Base-by-base conservation (phyloP, 2,329 filamentous ascomycete species). In the Chrysoporthe cubensis region DNA sequence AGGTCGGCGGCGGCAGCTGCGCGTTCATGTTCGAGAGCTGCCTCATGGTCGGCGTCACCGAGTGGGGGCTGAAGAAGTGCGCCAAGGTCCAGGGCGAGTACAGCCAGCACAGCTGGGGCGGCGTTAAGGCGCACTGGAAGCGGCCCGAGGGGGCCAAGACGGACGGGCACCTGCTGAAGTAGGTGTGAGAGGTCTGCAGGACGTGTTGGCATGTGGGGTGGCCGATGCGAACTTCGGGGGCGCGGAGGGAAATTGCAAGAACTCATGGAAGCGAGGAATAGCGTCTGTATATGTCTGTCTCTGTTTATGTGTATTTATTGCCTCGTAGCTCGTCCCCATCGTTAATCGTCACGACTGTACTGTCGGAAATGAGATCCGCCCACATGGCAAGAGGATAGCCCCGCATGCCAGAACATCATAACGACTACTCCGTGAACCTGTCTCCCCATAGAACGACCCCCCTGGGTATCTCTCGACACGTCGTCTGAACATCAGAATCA, bases 51-150 rank as follows among this genome's bases (percentile, higher is more conserved):
- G 90, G 89, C 1, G 89, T 92, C 40, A 91, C 90, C 1, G 86
- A 90, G 67, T 92, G 90, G 89, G 90, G 89, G 1, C 78, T 87
- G 69, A 77, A 79, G 71, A 84, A 87, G 70, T 95, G 84, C 65
- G 77, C 80, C 71, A 86, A 86, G 77, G 82, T 87, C 18, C 85
- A 88, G 80, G 83, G 88, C 71, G 87, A 87, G 66, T 96, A 96
- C 75, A 94, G 88, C 75, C 87, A 89, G 67, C 91, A 96, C 81
- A 94, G 91, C 76, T 97, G 93, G 93, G 88, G 84, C 40, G 85
- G 85, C 0, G 80, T 92, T 64, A 86, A 87, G 78, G 84, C 88
- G 56, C 87, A 91, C 58, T 72, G 71, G 71, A 70, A 67, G 65
- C 65, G 60, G 65, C 71, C 71, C 1, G 68, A 69, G 32, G 71